Evolutionary conservation across 2,329 filamentous ascomycete genomes (phyloP), one percentile per base, ranked within the genome.

Genomic region (Hymenoscyphus salicellus): DNA sequence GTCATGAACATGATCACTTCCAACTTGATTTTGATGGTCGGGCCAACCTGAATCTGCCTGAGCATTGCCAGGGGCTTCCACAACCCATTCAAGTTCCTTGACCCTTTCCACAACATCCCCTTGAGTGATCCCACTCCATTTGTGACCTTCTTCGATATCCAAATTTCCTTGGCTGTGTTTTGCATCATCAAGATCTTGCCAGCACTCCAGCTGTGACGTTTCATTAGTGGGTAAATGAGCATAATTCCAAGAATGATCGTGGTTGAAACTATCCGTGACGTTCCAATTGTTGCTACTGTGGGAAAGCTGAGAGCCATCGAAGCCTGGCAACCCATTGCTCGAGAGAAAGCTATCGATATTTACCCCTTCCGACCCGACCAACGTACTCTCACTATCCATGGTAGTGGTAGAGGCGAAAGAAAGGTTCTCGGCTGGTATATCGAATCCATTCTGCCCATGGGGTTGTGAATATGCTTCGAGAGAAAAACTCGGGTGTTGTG

Each of bases 381-480:
- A 72, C 2, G 71, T 74, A n/a, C 68, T 65, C n/a, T 74, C 71
- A 11, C 70, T 73, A 52, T 76, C 74, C 6, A 72, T 68, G 23
- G 74, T 75, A 20, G 69, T 69, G 41, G 75, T 73, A 0, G 78
- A 77, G 60, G 77, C 72, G 70, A 79, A 81, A 66, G 75, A 74
- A 5, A 80, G 66, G 41, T 77, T 70, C 23, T 73, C 71, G 6
- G 57, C 55, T 10, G 67, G 67, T 41, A 73, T 61, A 14, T 71
- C 67, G 38, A 67, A 71, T 5, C 32, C 28, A 38, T 58, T 28
- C 2, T 62, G n/a, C 6, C 46, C 46, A 20, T 20, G 28, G 14
- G 28, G 16, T n/a, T 36, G 52, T 16, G 30, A 32, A 46, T 67
- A 61, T 14, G 28, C 26, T n/a, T 60, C 49, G 28, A 69, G 71